phyloP scores from a whole-genome alignment of 441 rosid species.

The Adansonia grandidieri region DNA sequence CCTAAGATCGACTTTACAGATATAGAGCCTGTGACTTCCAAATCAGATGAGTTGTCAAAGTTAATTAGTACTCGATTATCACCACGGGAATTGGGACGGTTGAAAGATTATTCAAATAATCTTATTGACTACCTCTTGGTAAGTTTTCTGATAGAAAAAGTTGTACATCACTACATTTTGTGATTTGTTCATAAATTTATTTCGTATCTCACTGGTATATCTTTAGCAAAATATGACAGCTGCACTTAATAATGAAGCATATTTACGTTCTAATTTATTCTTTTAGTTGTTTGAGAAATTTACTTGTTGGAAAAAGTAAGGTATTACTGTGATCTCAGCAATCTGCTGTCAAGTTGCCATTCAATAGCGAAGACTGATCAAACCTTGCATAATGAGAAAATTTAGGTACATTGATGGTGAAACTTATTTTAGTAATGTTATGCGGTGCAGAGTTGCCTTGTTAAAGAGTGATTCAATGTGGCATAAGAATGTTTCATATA shows the following conservation, averaged over 20 bases:
- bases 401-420: neutral
- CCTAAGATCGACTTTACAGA: slow-evolving; percentile 79
- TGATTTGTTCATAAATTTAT: slow-evolving; percentile 18
- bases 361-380: neutral
- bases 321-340: neutral
- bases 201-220: slow-evolving; percentile 8
- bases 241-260: slow-evolving; percentile 8
- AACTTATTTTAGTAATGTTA: slow-evolving; percentile 5
- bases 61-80: slow-evolving; percentile 55
- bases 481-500: neutral
- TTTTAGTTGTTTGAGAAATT: slow-evolving; percentile 17
- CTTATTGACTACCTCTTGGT: slow-evolving; percentile 76
- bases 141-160: slow-evolving; percentile 27
- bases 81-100: slow-evolving; percentile 71
- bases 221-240: slow-evolving; percentile 11
- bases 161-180: slow-evolving; percentile 1
- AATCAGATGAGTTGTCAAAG: slow-evolving; percentile 59
- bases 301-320: slow-evolving; percentile 5
- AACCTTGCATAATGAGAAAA: neutral
- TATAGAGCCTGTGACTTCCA: slow-evolving; percentile 38
- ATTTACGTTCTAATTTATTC: neutral
- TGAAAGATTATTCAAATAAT: slow-evolving; percentile 78
- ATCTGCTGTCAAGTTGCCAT: neutral
- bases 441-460: neutral
- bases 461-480: neutral